phyloP scores from a whole-genome alignment of 441 rosid genomes.

The Gossypium gossypioides region DNA sequence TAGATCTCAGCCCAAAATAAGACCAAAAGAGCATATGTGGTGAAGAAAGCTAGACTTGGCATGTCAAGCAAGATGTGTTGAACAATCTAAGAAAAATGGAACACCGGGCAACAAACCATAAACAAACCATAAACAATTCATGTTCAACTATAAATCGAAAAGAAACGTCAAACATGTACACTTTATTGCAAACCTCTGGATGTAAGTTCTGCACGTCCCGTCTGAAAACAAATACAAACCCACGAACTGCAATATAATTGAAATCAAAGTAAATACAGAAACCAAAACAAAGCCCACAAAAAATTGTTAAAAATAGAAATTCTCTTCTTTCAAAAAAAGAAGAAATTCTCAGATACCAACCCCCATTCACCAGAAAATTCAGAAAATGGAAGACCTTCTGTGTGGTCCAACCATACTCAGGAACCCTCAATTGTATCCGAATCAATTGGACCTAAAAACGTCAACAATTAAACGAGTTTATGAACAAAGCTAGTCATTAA shows the following conservation, averaged over 20 bases:
- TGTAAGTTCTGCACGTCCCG: constrained; percentile 48
- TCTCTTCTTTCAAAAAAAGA: background rate
- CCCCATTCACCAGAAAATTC: constrained; percentile 79
- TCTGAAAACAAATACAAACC: constrained; percentile 54
- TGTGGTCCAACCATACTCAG: constrained; percentile 88
- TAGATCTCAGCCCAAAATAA: constrained; percentile 97
- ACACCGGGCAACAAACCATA: constrained; percentile 1
- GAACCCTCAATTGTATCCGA: constrained; percentile 81
- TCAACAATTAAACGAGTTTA: background rate
- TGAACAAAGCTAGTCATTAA: background rate
- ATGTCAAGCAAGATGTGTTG: constrained; percentile 78
- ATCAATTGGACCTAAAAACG: constrained; percentile 57
- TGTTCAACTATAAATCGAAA: background rate
- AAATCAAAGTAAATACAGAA: background rate
- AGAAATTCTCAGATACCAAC: constrained; percentile 29
- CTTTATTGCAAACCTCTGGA: constrained; percentile 38
- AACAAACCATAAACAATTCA: background rate
- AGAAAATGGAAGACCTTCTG: constrained; percentile 91
- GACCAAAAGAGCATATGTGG: constrained; percentile 77
- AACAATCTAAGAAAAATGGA: constrained; percentile 37
- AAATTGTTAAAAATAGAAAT: background rate
- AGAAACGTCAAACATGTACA: background rate
- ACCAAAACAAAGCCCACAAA: background rate
- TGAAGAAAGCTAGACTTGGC: constrained; percentile 89
- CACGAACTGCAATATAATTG: constrained; percentile 39